These are phyloP conservation scores for Geosmithia putterillii DNA, from an alignment of 2,329 filamentous ascomycete genomes.

Conservation along the genomic window DNA sequence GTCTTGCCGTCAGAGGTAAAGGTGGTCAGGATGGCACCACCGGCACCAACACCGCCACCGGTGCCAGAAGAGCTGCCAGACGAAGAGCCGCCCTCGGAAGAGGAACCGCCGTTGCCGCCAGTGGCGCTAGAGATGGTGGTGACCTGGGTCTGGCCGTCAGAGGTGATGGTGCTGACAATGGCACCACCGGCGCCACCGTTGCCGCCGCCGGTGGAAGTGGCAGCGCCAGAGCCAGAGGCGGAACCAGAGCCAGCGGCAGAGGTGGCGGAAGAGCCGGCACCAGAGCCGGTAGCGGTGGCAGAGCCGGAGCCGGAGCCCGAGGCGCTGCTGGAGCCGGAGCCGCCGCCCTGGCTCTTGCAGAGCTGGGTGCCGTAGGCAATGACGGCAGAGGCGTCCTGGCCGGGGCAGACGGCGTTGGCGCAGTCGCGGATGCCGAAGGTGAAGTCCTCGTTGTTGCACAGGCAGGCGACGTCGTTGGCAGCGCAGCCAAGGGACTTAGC, in stretches of 20 bases:
- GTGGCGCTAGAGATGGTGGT: slow-evolving; percentile 12
- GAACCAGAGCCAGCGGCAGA: background rate
- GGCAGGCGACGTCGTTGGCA: slow-evolving; percentile 26
- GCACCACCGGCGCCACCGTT: slow-evolving; percentile 1
- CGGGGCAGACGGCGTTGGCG: slow-evolving; percentile 27
- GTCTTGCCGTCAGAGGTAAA: slow-evolving; percentile 19
- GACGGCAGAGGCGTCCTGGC: slow-evolving; percentile 19
- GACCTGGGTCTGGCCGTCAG: slow-evolving; percentile 18
- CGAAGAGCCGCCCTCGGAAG: no score
- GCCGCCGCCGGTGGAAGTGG: slow-evolving; percentile 2
- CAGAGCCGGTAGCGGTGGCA: slow-evolving; percentile 5
- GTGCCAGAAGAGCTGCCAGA: slow-evolving; percentile 9
- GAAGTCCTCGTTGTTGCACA: slow-evolving; percentile 35
- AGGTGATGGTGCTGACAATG: slow-evolving; percentile 21
- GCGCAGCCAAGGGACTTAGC: slow-evolving; percentile 31
- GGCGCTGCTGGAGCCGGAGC: background rate
- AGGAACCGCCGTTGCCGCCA: slow-evolving; percentile 2
- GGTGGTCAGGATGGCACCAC: slow-evolving; percentile 17
- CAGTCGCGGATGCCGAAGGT: slow-evolving; percentile 39
- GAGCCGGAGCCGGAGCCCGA: slow-evolving; percentile 5
- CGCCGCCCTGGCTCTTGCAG: slow-evolving; percentile 14
- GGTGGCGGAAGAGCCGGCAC: slow-evolving; percentile 7
- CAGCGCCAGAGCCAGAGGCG: slow-evolving; percentile 5
- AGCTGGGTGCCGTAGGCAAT: slow-evolving; percentile 24
- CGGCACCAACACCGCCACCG: slow-evolving; percentile 1